Evolutionary conservation across 2,329 filamentous ascomycete genomes (phyloP), one percentile per base, ranked within the genome.

Genomic region (Harringtonia lauricola): DNA sequence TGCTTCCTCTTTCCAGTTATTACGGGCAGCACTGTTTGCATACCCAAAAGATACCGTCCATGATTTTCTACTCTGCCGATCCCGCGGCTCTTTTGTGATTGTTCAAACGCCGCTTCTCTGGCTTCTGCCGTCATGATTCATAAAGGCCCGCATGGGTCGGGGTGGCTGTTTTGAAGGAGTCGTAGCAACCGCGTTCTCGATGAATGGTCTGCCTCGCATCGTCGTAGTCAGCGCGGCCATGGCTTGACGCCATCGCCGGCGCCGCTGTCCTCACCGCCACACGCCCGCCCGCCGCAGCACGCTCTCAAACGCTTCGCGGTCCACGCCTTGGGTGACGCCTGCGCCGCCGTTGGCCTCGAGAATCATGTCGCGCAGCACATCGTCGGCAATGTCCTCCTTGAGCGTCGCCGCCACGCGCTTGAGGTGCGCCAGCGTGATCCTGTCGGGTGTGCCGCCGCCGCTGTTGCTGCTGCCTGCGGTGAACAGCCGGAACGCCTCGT

Each of bases 341-440:
- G 73, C 78, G 2, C 86, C 87, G 3, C 85, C 86, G 61, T 94
- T 95, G 39, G 90, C 92, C 69, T 96, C 90, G 39, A 88, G 67
- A 46, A 98, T 83, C 92, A 98, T 98, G 66, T 95, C 88, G 65
- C 77, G 79, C 57, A 98, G 66, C 57, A 94, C 64, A 39, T 86
- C 81, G 55, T 96, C 53, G n/a, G 45, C 21, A 10, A 54, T 92
- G 49, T 81, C 86, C 64, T 95, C 87, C 63, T 87, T 86, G 54
- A 98, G 65, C 54, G 86, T 76, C 52, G 76, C 79, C 35, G 89
- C 88, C 43, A 95, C 81, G 55, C 83, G 72, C 57, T 78, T 76
- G 58, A 98, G 64, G 63, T 94, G 83, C 15, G 73, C 74, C 24
- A 96, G 56, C 2, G 84, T 92, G 52, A 98, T 94, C n/a, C 76